Evolutionary conservation across 805 yeast species (phyloP).

Genomic region (Lipomyces yamanashiensis): DNA sequence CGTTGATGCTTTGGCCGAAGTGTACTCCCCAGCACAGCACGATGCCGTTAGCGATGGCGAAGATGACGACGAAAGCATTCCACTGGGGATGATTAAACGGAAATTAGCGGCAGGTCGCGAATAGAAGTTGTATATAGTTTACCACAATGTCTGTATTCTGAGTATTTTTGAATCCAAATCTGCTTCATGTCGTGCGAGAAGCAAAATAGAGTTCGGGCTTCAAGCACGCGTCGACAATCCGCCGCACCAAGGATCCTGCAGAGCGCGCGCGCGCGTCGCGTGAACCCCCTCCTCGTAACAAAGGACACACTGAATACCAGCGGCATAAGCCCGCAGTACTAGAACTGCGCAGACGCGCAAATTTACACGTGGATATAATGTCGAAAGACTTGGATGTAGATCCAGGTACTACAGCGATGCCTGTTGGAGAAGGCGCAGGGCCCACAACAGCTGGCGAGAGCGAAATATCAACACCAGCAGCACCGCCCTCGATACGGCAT

Average conservation of each 20-base stretch:
- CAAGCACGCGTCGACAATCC: neutral
- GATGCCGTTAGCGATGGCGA: neutral
- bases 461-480: neutral
- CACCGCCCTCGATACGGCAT: slow-evolving; percentile 49
- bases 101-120: neutral
- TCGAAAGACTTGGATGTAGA: neutral
- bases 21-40: neutral
- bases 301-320: neutral
- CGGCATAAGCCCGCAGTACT: neutral
- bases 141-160: neutral
- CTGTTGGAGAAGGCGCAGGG: neutral
- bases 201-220: neutral
- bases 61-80: slow-evolving; percentile 9
- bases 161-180: no score
- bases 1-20: slow-evolving; percentile 73
- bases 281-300: neutral
- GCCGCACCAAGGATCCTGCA: neutral
- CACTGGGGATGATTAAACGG: slow-evolving; percentile 9
- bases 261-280: neutral
- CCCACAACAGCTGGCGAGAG: neutral
- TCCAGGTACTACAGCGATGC: neutral
- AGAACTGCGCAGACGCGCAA: neutral
- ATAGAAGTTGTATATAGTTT: neutral
- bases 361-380: neutral
- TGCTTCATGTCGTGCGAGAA: neutral